Evolutionary conservation across 2,329 filamentous ascomycete species (phyloP).

Genomic region (Phialophora macrospora): DNA sequence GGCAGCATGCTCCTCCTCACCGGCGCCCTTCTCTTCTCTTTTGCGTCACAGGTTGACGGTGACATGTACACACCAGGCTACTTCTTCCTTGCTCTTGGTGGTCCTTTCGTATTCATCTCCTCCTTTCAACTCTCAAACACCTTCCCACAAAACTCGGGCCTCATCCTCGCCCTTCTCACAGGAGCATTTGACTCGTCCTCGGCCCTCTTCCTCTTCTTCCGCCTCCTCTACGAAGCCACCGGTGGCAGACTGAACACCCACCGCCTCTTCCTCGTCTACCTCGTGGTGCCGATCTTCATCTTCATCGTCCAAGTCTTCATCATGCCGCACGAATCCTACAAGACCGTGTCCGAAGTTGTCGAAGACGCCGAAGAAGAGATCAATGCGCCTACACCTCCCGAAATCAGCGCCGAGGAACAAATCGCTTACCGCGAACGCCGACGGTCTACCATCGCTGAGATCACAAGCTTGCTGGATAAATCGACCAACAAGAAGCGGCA

Average conservation of each 20-base stretch:
- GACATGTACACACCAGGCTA: constrained; percentile 78
- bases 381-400: constrained; percentile 51
- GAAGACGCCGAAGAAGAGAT: constrained; percentile 66
- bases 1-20: constrained; percentile 70
- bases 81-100: constrained; percentile 75
- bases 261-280: constrained; percentile 73
- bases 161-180: constrained; percentile 79
- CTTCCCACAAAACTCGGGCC: constrained; percentile 74
- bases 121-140: constrained; percentile 85
- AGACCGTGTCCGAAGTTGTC: constrained; percentile 82
- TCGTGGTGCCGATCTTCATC: constrained; percentile 71
- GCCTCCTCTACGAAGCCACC: constrained; percentile 69
- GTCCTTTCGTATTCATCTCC: constrained; percentile 80
- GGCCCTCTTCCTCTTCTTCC: constrained; percentile 76
- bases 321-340: constrained; percentile 78
- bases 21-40: constrained; percentile 75
- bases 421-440: constrained; percentile 58
- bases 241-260: constrained; percentile 63
- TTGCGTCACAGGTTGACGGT: constrained; percentile 66
- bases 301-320: constrained; percentile 69
- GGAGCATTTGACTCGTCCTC: constrained; percentile 84
- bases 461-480: constrained; percentile 73
- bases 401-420: constrained; percentile 59
- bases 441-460: constrained; percentile 69
- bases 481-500: constrained; percentile 64